A percentile compares a stretch with the other conserved stretches of the same genome.
These are phyloP conservation scores for Candida montana DNA, from an alignment of 805 yeast species.

Conservation along the genomic window DNA sequence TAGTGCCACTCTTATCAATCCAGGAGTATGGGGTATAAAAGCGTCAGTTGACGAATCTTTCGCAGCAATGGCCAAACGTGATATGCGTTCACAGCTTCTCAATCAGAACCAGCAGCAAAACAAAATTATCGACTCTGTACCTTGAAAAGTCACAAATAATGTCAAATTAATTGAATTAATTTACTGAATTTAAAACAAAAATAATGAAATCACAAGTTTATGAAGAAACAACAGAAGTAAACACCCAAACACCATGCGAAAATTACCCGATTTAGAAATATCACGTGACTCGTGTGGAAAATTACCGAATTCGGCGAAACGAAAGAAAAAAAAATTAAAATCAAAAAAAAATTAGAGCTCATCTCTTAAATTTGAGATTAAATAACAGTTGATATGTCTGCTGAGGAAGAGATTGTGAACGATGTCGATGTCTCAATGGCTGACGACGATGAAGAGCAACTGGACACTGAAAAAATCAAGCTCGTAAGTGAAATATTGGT, in stretches of 20 bases:
- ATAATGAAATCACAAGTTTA: no score
- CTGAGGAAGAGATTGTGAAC: slow-evolving; percentile 17
- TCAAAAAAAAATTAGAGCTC: slow-evolving; percentile 4
- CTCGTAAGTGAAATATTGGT: slow-evolving; percentile 5
- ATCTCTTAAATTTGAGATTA: not conserved
- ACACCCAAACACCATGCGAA: not conserved
- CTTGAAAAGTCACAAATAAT: no score
- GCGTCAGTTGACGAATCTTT: no score
- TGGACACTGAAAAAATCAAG: slow-evolving; percentile 24
- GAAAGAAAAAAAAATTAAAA: slow-evolving; percentile 5
- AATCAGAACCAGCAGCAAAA: no score
- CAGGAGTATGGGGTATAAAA: no score
- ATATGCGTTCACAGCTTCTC: no score
- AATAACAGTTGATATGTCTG: slow-evolving; percentile 14
- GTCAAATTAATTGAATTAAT: no score
- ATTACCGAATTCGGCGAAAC: not conserved
- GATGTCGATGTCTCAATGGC: slow-evolving; percentile 25
- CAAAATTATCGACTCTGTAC: no score
- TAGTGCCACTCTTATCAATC: no score
- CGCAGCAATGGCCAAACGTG: no score
- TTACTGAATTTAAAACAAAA: no score
- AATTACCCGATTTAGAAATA: not conserved
- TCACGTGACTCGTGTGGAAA: not conserved
- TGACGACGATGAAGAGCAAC: slow-evolving; percentile 21
- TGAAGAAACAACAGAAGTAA: no score